phyloP scores from a whole-genome alignment of 352 stramenopile genomes.

The Globisporangium parvum region DNA sequence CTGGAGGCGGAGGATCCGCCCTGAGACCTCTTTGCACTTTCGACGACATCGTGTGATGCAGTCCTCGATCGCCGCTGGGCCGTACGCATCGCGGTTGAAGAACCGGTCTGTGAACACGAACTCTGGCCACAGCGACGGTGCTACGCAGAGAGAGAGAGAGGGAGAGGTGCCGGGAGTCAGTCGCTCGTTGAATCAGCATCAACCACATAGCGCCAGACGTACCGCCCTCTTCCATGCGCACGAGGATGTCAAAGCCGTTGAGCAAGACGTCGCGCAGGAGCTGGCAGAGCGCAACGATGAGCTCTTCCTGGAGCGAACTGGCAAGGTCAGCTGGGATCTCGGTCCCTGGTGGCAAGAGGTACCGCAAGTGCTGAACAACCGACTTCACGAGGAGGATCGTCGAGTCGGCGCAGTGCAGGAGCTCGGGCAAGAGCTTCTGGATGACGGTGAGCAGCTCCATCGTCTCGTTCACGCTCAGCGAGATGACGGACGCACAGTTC shows the following conservation, averaged over 20 bases:
- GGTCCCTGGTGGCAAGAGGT: constrained; percentile 54
- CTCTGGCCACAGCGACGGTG: constrained; percentile 56
- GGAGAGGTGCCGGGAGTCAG: too few species aligned
- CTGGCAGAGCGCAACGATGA: constrained; percentile 61
- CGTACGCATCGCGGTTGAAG: constrained; percentile 54
- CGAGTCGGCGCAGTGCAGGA: constrained; percentile 49
- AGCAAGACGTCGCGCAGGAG: constrained; percentile 68
- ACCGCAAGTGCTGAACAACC: constrained; percentile 67
- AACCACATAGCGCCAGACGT: constrained; percentile 7
- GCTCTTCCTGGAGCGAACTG: constrained; percentile 58
- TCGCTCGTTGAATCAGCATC: neutral
- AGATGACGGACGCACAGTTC: constrained; percentile 38
- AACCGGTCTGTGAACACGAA: constrained; percentile 72
- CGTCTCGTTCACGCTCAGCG: constrained; percentile 62
- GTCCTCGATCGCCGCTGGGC: constrained; percentile 35
- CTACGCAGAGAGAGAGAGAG: too few species aligned
- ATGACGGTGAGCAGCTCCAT: constrained; percentile 72
- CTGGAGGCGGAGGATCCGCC: constrained; percentile 63
- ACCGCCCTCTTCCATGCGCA: constrained; percentile 82
- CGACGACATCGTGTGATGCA: constrained; percentile 45
- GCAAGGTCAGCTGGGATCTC: constrained; percentile 31
- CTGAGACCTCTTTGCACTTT: constrained; percentile 48
- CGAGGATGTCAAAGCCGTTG: constrained; percentile 61
- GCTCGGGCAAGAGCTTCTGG: constrained; percentile 64
- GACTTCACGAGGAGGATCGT: constrained; percentile 72